Evolutionary conservation across 169 alveolate species (phyloP).

Genomic region (Plasmodium gonderi): DNA sequence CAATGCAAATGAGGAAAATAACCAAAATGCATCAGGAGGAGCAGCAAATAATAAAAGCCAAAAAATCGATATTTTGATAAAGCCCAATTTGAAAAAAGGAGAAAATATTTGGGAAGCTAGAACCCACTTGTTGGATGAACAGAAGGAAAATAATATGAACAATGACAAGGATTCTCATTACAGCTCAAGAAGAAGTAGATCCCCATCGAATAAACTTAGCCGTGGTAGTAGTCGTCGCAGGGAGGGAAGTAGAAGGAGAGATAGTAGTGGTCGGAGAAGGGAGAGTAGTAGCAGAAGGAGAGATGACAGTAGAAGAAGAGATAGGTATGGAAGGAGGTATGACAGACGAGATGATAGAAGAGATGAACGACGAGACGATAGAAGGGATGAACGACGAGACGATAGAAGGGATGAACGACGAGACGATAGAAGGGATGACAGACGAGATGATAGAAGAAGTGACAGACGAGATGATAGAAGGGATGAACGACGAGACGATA

Average conservation of each 20-base stretch:
- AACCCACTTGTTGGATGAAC: slow-evolving; percentile 51
- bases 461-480: slow-evolving; percentile 19
- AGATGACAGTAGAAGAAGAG: slow-evolving; percentile 3
- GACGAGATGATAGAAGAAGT: slow-evolving; percentile 13
- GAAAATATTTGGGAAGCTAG: slow-evolving; percentile 75
- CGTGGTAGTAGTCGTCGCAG: slow-evolving; percentile 41
- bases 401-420: background rate
- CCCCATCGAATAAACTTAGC: slow-evolving; percentile 39
- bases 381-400: background rate
- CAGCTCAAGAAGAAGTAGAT: slow-evolving; percentile 39
- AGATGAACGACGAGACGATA: background rate
- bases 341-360: slow-evolving; percentile 24
- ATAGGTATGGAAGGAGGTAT: slow-evolving; percentile 8
- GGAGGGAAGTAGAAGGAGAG: slow-evolving; percentile 30
- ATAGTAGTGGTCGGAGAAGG: slow-evolving; percentile 1
- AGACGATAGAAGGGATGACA: slow-evolving; percentile 8
- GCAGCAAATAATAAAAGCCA: slow-evolving; percentile 1
- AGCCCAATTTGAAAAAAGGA: slow-evolving; percentile 68
- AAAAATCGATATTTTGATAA: slow-evolving; percentile 42
- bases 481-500: background rate
- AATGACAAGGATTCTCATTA: slow-evolving; percentile 47
- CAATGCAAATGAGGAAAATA: background rate
- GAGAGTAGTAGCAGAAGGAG: slow-evolving; percentile 9
- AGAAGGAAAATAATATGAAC: slow-evolving; percentile 6
- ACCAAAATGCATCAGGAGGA: slow-evolving; percentile 9